Conservation (phyloP, 208 protist genomes). For the Leishmania lainsoni region DNA sequence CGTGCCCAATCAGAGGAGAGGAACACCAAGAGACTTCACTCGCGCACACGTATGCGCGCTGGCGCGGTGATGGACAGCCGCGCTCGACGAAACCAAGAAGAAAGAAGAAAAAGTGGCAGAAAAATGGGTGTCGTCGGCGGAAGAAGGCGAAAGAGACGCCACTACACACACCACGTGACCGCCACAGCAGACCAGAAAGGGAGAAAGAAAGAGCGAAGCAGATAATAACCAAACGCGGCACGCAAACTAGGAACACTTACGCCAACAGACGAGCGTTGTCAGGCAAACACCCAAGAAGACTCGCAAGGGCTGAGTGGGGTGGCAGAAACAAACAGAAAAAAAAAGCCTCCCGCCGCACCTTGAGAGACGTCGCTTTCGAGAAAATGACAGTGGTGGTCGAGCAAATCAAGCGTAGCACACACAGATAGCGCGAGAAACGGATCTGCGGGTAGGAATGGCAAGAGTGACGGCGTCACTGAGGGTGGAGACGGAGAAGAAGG, state of each 20-base stretch:
- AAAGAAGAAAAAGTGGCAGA: background rate
- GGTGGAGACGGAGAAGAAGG: background rate
- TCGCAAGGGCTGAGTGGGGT: background rate
- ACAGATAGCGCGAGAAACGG: background rate
- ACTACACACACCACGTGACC: background rate
- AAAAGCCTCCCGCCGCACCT: background rate
- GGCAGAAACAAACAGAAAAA: background rate
- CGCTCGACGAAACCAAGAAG: background rate
- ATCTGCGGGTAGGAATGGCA: background rate
- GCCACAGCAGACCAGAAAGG: background rate
- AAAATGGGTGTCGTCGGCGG: background rate
- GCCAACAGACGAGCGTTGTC: background rate
- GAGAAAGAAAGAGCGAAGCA: background rate
- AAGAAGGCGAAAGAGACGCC: background rate
- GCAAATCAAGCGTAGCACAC: background rate
- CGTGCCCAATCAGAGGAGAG: background rate
- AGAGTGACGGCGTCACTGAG: background rate
- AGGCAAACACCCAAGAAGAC: background rate
- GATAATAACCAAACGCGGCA: background rate
- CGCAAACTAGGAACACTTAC: background rate
- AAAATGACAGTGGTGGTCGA: background rate
- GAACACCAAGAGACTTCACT: background rate
- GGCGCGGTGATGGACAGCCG: no score
- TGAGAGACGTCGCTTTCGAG: background rate
- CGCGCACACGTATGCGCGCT: background rate